Evolutionary conservation across 129 eudicot genomes (phyloP), one percentile per base, ranked within the genome.

Genomic region (Logfia minima): DNA sequence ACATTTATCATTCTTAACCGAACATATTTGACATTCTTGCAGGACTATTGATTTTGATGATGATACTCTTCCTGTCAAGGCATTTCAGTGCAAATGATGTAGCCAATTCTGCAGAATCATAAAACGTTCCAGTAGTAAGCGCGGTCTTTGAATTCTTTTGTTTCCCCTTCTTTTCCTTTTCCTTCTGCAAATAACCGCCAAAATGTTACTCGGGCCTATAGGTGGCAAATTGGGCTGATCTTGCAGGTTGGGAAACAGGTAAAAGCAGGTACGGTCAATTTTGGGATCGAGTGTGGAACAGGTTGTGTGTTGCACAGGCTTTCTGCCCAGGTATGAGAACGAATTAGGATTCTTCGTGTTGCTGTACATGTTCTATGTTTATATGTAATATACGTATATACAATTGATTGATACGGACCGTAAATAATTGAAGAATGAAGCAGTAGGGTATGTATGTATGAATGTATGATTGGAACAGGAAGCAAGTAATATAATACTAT

Each of bases 1-100:
- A 13, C 45, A 18, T 68, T 37, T 8, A 28, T 39, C 43, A 77
- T 63, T 58, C 67, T 72, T 76, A 68, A 80, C 29, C 41, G 3
- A 64, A 66, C 65, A 21, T 51, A 10, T 78, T 5, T 68, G 58
- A 70, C 74, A 66, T 75, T 79, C 21, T 84, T 83, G 86, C 86
- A 94, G 99, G 99, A 94, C 80, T 91, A 94, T 91, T 83, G 93
- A 89, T 79, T 94, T 94, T 85, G 99, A 94, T 82, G 98, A 94
- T 72, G 78, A 74, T 10, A 92, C 87, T 8, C 89, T 84, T 77
- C 93, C 83, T 58, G 83, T 94, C 26, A 89, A 91, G 85, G 89
- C 96, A 39, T 94, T 94, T 75, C 61, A 65, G 29, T 94, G 99
- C 79, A 86, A 76, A 32, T 94, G 99, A 45, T 94, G 90, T 74